These are phyloP conservation scores for Penicillium decumbens DNA, from an alignment of 2,329 filamentous ascomycete species.

Conservation along the genomic window DNA sequence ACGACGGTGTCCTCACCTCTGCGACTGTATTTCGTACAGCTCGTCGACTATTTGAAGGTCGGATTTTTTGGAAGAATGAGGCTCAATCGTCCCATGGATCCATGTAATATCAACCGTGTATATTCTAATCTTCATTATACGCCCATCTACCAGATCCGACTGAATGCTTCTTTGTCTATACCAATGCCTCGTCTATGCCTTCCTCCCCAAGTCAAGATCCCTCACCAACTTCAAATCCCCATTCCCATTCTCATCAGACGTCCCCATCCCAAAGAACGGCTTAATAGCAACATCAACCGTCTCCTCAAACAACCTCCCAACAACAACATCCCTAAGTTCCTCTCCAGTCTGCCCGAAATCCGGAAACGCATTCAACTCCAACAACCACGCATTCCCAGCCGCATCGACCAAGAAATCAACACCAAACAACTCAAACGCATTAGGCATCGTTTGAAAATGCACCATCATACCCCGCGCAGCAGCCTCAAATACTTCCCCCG, in stretches of 20 bases:
- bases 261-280: conserved; percentile 58
- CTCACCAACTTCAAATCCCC: conserved; percentile 38
- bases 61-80: conserved; percentile 40
- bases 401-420: conserved; percentile 81
- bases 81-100: not conserved
- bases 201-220: conserved; percentile 41
- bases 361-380: conserved; percentile 94
- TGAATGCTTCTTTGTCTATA: not conserved
- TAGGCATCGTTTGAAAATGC: conserved; percentile 84
- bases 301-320: conserved; percentile 71
- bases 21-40: conserved; percentile 49
- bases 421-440: conserved; percentile 88
- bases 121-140: not conserved
- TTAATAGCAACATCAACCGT: conserved; percentile 64
- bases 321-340: conserved; percentile 61
- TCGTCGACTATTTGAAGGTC: conserved; percentile 47
- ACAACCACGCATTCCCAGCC: conserved; percentile 61
- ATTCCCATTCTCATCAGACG: conserved; percentile 20
- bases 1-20: conserved; percentile 31
- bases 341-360: conserved; percentile 90
- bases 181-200: conserved; percentile 13
- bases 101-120: not conserved
- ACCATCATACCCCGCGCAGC: conserved; percentile 77
- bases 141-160: not conserved
- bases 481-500: conserved; percentile 77